A percentile compares a stretch with the other conserved stretches of the same genome.
Evolutionary conservation across 1,284 basidiomycete genomes (phyloP).

Genomic region (Inonotus obliquus): DNA sequence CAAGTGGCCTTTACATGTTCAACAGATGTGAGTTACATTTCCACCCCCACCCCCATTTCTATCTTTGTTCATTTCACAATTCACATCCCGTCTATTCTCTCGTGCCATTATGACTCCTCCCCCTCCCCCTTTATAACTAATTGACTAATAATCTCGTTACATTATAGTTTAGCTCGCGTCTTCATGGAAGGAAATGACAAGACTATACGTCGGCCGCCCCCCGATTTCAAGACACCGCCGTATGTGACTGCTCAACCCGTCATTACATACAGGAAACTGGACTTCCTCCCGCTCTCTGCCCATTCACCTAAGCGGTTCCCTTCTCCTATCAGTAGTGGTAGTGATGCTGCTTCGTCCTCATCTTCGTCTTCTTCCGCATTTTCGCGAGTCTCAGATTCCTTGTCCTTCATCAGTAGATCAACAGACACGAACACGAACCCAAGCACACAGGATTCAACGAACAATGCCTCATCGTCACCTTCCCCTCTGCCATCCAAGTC

Average conservation of each 20-base stretch:
- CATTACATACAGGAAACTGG: constrained; percentile 74
- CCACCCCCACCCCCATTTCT: neutral
- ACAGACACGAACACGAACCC: neutral
- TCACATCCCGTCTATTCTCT: constrained; percentile 1
- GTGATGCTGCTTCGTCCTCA: neutral
- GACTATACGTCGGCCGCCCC: constrained; percentile 55
- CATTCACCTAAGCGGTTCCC: neutral
- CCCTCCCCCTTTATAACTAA: neutral
- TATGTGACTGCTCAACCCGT: constrained; percentile 92
- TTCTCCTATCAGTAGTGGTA: neutral
- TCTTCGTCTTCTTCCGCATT: constrained; percentile 33
- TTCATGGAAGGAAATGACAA: constrained; percentile 61
- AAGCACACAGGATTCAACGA: neutral
- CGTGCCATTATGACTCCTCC: neutral
- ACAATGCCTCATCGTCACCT: neutral
- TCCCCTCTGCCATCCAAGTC: neutral
- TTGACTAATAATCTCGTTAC: neutral
- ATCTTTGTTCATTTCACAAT: neutral
- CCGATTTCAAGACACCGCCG: constrained; percentile 80
- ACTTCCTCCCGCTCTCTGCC: constrained; percentile 36
- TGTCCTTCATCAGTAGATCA: neutral
- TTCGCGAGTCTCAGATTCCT: constrained; percentile 22
- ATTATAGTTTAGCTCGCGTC: constrained; percentile 55
- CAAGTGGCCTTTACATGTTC: constrained; percentile 77
- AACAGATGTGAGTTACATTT: constrained; percentile 53